Base-by-base conservation (phyloP, 805 yeast species). In the Metschnikowia dekortorum region DNA sequence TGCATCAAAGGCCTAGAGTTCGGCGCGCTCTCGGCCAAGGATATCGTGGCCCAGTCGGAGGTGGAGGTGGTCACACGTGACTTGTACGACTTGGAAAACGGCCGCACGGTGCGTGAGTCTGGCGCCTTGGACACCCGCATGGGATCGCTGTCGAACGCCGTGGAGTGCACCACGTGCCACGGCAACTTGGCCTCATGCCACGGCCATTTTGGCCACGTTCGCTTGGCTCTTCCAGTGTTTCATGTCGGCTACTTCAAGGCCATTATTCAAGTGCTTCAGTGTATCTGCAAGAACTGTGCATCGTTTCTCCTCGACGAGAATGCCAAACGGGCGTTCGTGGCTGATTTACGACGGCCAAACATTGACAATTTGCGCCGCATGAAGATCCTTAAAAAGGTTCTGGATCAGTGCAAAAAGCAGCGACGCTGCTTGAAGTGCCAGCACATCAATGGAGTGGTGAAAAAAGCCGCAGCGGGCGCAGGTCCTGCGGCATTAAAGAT, bases 171-270 rank as follows among this genome's bases (percentile, higher is more conserved):
- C 11, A 95, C 98, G 0, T 94, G 99, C 70, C 89, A 83, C 60
- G 98, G 98, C 2, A 83, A 83, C 58, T 72, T 94, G 56, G 96
- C 96, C 0, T 81, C 96, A 1, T 94, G 99, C 67, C 97, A 92
- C 70, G 99, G 99, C 51, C 99, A 94, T 71, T 94, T 94, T 67
- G 99, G 99, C 39, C 97, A 95, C 63, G 81, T 94, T 55, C 82
- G 89, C 61, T 77, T 94, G 47, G 96, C 98, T 0, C 74, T 94
- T 41, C 99, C 99, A 1, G 98, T 91, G 11, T 94, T 92, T 72
- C 99, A 94, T 64, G 94, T 94, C 43, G 99, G 99, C 16, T 94
- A 91, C 67, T 94, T 94, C 78, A 92, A 92, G 66, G 84, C 91
- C 39, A 87, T 89, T 22, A 87, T 94, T 56, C 86, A 83, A 62